phyloP scores from a whole-genome alignment of 2,329 filamentous ascomycete genomes.

The Cytospora leucostoma region DNA sequence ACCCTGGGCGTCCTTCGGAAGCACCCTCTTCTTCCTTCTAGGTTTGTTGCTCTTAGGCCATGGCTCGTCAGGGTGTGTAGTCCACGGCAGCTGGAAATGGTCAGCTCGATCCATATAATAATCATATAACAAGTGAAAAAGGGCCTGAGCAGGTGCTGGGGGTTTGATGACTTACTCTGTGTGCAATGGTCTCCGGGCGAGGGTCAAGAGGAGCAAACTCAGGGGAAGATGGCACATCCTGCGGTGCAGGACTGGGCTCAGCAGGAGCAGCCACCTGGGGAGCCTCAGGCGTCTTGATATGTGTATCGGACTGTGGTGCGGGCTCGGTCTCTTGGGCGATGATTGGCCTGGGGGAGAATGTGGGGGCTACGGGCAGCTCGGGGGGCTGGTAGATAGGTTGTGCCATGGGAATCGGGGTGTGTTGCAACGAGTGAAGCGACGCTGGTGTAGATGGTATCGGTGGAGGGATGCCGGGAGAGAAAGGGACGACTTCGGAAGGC shows the following conservation, averaged over 20 bases:
- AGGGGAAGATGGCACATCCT: not conserved
- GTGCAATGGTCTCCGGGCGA: not conserved
- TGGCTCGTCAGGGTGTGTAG: conserved; percentile 21
- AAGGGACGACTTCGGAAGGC: conserved; percentile 13
- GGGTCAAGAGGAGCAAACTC: not conserved
- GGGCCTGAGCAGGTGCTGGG: not conserved
- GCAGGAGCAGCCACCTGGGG: not conserved
- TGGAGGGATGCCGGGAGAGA: conserved; percentile 17
- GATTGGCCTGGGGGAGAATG: not conserved
- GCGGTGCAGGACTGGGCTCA: not conserved
- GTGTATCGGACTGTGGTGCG: not conserved
- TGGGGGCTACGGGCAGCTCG: not conserved
- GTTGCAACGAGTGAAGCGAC: conserved; percentile 6
- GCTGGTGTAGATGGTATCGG: conserved; percentile 14
- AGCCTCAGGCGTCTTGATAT: not conserved
- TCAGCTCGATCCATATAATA: not conserved
- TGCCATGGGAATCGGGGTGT: conserved; percentile 8
- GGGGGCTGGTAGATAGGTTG: conserved; percentile 3
- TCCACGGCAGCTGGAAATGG: conserved; percentile 18
- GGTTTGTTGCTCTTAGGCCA: conserved; percentile 25
- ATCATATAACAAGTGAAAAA: not conserved
- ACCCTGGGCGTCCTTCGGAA: conserved; percentile 12
- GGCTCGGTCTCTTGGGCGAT: not conserved
- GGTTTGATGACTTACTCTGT: not conserved
- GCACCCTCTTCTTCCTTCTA: conserved; percentile 23